Base-by-base conservation (phyloP, 1,284 basidiomycete species). In the Moesziomyces sp. region DNA sequence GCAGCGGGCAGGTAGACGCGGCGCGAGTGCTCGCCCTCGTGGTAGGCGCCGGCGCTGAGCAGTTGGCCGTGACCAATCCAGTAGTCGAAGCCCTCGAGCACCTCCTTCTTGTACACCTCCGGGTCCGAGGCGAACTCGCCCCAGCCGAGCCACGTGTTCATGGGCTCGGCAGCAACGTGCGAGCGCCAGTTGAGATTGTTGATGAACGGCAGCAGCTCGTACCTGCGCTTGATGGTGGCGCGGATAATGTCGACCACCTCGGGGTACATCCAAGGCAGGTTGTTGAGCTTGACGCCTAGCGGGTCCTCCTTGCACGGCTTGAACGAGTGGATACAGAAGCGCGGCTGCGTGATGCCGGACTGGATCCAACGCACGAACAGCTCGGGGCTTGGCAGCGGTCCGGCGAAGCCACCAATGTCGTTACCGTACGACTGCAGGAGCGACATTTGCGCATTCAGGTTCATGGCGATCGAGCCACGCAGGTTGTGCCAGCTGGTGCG, bases 261-360 rank as follows among this genome's bases (percentile, higher is more conserved):
- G 43, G 86, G 86, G 60, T 86, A 86, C 86, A 86, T 86, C 86
- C 86, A 86, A 5, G 86, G 86, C 11, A 82, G 62, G 72, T 86
- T 86, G 28, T 85, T 86, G 42, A 77, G 70, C 38, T 79, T 80
- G 46, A 79, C 80, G 5, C 86, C 85, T 4, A 68, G 68, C 0
- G 80, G 78, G 58, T 86, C 85, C 26, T 83, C 72, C 51, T 83
- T 78, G 59, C 83, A 81, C 7, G 85, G 85, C 80, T 86, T 86
- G 83, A 85, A 86, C 21, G 81, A 83, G 76, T 86, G 86, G 62
- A 86, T 74, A 52, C 71, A 74, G 66, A 74, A 74, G 7, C 71
- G 56, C 4, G 71, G 71, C 52, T 74, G 71, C 7, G 68, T 75
- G 24, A 85, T 83, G 42, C 85, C 85, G 4, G 85, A 79, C 68